phyloP scores from a whole-genome alignment of 495 filamentous ascomycete species.

The Penicillium atrosanguineum region DNA sequence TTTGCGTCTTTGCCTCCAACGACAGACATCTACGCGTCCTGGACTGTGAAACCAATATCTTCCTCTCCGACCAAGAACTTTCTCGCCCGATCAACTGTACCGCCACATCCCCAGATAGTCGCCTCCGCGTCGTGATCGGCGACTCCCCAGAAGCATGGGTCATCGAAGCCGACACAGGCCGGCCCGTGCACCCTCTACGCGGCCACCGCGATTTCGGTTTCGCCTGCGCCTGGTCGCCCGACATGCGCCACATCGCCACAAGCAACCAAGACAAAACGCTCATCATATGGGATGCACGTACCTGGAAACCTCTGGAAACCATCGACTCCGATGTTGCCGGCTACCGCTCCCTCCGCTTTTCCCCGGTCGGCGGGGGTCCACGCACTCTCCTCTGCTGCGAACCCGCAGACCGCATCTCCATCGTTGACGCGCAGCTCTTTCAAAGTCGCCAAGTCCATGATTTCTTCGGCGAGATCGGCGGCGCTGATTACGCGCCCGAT shows the following conservation, averaged over 20 bases:
- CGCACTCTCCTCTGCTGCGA: conserved; percentile 77
- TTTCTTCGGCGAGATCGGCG: conserved; percentile 84
- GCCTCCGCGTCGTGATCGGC: conserved; percentile 76
- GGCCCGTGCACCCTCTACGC: conserved; percentile 52
- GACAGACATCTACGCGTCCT: conserved; percentile 74
- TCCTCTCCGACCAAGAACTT: conserved; percentile 59
- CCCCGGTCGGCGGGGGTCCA: conserved; percentile 71
- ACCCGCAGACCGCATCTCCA: conserved; percentile 75
- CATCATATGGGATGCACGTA: conserved; percentile 83
- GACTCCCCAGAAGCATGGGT: conserved; percentile 59
- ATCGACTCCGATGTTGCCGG: conserved; percentile 75
- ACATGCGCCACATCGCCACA: conserved; percentile 85
- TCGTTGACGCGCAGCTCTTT: conserved; percentile 73
- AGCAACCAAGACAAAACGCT: conserved; percentile 85
- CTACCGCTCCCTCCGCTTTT: conserved; percentile 76
- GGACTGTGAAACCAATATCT: conserved; percentile 66
- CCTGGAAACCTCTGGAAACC: conserved; percentile 60
- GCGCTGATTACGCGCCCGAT: conserved; percentile 68
- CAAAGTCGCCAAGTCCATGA: conserved; percentile 70
- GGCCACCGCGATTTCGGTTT: conserved; percentile 84
- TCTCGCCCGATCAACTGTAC: conserved; percentile 80
- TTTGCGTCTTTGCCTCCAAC: conserved; percentile 80
- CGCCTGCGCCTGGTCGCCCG: conserved; percentile 86
- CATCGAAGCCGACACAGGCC: conserved; percentile 62
- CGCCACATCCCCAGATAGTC: conserved; percentile 72